Base-by-base conservation (phyloP, 192 early-diverging fungal genomes). In the Obelidium mucronatum region DNA sequence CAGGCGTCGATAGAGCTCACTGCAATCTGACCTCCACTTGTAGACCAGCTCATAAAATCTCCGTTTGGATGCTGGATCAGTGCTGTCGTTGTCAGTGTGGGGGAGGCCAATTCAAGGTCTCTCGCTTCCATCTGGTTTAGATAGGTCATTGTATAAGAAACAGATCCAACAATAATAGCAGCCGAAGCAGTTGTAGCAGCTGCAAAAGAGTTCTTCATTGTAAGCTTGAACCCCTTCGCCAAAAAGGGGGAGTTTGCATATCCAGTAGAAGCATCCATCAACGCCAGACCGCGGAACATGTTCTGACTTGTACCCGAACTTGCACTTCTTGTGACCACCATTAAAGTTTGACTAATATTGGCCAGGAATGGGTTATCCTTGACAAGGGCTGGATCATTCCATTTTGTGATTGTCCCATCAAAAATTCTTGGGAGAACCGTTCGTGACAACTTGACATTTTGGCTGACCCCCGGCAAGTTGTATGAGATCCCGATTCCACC, bases 351-450 rank as follows among this genome's bases (percentile, higher is more conserved):
- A 24, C 24, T 59, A 8, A 6, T 30, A n/a, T 59, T 59, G 5
- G 56, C 56, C 4, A 59, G 56, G 31, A 59, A 59, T 59, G 56
- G 31, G 31, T 59, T 59, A 33, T 59, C 56, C 11, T 24, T 33
- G 31, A 59, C 56, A 59, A 59, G 4, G 5, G 24, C 8, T 33
- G 56, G 56, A n/a, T 59, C 24, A 59, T 59, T 59, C 56, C 56
- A 59, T 59, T 59, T 24, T 8, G 4, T 4, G 11, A 59, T 59
- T 59, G 4, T 59, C 8, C 56, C 56, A 33, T 59, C 56, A n/a
- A 59, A 59, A n/a, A 59, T 59, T 8, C 56, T 5, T 6, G 56
- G 56, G 24, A 59, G n/a, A 8, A 33, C 56, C 24, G 4, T 33
- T 24, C 56, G 4, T 5, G 8, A 13, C n/a, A 59, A 59, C 31